A percentile compares a stretch with the other conserved stretches of the same genome.
Evolutionary conservation across 129 eudicot species (phyloP).

Genomic region (Deinandra increscens): DNA sequence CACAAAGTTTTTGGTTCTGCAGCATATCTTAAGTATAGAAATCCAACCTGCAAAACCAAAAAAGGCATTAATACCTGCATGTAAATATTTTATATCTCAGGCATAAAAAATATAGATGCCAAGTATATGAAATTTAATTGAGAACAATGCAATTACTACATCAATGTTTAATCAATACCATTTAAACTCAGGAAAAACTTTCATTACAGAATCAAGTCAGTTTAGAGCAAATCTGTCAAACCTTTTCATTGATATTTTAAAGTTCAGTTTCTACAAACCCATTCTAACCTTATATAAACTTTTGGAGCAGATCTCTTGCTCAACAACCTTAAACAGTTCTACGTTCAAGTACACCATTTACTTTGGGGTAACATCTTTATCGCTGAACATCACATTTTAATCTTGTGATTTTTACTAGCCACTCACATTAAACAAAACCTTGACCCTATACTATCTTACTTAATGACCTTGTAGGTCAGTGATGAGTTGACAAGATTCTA

Average conservation of each 20-base stretch:
- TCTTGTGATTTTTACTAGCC: not conserved
- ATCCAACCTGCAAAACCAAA: slow-evolving; percentile 67
- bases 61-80: not conserved
- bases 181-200: not conserved
- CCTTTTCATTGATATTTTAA: not conserved
- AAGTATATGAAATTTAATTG: not conserved
- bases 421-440: not conserved
- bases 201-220: slow-evolving; percentile 6
- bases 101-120: not conserved
- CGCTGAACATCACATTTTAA: not conserved
- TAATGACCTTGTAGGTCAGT: slow-evolving; percentile 7
- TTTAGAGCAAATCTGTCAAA: not conserved
- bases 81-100: not conserved
- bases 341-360: not conserved
- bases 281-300: not conserved
- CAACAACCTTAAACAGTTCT: not conserved
- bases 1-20: slow-evolving; percentile 94
- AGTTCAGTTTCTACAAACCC: slow-evolving; percentile 5
- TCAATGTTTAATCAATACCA: not conserved
- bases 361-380: not conserved
- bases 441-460: not conserved
- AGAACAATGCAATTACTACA: slow-evolving; percentile 5
- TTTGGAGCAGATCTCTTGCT: not conserved
- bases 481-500: not conserved
- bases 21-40: slow-evolving; percentile 87